These are phyloP conservation scores for Eucalyptus camaldulensis DNA, from an alignment of 345 rosid genomes.

Conservation along the genomic window DNA sequence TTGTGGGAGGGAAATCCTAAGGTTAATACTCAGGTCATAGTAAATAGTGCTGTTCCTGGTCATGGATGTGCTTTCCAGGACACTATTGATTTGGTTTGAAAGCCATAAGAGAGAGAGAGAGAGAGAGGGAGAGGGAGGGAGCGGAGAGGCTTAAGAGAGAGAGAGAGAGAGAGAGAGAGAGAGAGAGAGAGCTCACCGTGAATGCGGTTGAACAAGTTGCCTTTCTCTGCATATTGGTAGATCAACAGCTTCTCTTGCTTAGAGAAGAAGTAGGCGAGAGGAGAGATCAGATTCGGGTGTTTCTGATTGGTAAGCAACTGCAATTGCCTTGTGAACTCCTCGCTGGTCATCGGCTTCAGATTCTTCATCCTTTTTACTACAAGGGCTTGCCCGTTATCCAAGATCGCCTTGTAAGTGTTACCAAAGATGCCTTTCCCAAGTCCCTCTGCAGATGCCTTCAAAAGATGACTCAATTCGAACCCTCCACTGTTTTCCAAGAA, in stretches of 20 bases:
- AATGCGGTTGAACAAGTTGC: conserved; percentile 36
- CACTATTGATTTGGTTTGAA: neutral
- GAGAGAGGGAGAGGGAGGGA: neutral
- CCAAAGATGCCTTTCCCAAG: conserved; percentile 43
- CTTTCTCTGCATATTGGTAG: conserved; percentile 22
- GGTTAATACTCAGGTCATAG: neutral
- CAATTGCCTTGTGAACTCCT: conserved; percentile 26
- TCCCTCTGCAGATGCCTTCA: conserved; percentile 41
- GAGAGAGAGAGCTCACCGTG: conserved; percentile 21
- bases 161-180: neutral
- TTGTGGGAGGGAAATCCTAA: neutral
- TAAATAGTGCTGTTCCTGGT: neutral
- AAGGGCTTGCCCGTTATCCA: conserved; percentile 13
- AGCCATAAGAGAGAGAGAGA: neutral
- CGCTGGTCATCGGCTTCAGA: conserved; percentile 27
- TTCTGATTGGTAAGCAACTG: conserved; percentile 6
- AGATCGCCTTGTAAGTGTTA: conserved; percentile 21
- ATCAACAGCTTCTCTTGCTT: conserved; percentile 53
- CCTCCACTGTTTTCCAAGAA: conserved; percentile 6
- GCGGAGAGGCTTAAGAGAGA: too few relatives aligned
- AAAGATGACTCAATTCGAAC: conserved; percentile 24
- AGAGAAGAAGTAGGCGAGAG: conserved; percentile 59
- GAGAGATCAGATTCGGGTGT: conserved; percentile 45
- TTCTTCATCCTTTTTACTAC: conserved; percentile 32
- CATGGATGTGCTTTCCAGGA: neutral